A percentile compares a stretch with the other conserved stretches of the same genome.
Evolutionary conservation across 306 rosid species (phyloP).

Genomic region (Notholithocarpus densiflorus): DNA sequence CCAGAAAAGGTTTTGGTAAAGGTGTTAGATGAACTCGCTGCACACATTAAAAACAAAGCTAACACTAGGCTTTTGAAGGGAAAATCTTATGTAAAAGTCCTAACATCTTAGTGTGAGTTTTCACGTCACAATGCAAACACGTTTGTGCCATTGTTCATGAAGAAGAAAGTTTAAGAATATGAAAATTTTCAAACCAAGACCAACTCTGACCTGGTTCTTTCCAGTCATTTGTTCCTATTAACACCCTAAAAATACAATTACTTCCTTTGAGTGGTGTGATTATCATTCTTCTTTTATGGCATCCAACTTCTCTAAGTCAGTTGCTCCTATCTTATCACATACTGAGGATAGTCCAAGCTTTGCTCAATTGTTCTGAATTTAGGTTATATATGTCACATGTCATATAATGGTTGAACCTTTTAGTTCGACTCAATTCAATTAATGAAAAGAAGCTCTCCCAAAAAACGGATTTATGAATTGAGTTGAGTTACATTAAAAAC

Average conservation of each 20-base stretch:
- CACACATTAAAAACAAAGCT: conserved; percentile 26
- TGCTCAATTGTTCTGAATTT: not conserved
- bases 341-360: not conserved
- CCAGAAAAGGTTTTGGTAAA: conserved; percentile 86
- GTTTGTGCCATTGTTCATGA: not conserved
- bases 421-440: too few relatives aligned
- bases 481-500: not conserved
- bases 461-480: not conserved
- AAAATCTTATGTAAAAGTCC: conserved; percentile 8
- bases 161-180: conserved; percentile 7
- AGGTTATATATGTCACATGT: too few relatives aligned
- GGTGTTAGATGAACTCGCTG: conserved; percentile 86
- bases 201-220: conserved; percentile 14
- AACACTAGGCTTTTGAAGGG: not conserved
- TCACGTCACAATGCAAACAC: not conserved
- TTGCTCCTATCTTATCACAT: not conserved
- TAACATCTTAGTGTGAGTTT: conserved; percentile 14
- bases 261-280: not conserved
- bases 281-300: conserved; percentile 7
- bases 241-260: not conserved
- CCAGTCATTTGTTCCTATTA: not conserved
- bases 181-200: conserved; percentile 11
- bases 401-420: too few relatives aligned
- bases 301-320: conserved; percentile 9
- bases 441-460: too few relatives aligned